Conservation (phyloP, 306 rosid genomes). For the Casuarina glauca region DNA sequence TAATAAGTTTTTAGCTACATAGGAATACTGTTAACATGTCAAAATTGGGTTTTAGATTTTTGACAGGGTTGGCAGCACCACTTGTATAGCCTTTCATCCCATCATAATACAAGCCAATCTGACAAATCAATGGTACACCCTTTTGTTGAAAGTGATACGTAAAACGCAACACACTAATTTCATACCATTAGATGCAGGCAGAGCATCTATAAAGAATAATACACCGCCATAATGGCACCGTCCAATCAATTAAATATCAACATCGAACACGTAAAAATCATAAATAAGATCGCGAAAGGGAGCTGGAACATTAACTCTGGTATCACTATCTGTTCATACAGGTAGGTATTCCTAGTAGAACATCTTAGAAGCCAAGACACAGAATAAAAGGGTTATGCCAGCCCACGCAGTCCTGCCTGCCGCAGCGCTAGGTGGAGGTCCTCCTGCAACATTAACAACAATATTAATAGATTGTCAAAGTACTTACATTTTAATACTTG, state of each 20-base stretch:
- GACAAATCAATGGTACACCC: too few relatives aligned
- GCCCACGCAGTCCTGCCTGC: slow-evolving; percentile 40
- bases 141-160: too few relatives aligned
- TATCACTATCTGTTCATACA: neutral
- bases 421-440: slow-evolving; percentile 26
- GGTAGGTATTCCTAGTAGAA: slow-evolving; percentile 28
- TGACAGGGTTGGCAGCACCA: too few relatives aligned
- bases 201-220: too few relatives aligned
- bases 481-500: too few relatives aligned
- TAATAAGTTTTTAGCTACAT: too few relatives aligned
- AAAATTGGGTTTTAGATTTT: too few relatives aligned
- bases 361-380: slow-evolving; percentile 43
- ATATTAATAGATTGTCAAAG: neutral
- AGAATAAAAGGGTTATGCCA: slow-evolving; percentile 43
- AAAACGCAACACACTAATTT: too few relatives aligned
- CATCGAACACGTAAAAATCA: slow-evolving; percentile 13
- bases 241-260: slow-evolving; percentile 27
- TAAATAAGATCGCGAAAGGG: slow-evolving; percentile 9
- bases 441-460: slow-evolving; percentile 19
- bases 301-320: slow-evolving; percentile 26
- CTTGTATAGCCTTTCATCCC: too few relatives aligned
- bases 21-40: too few relatives aligned
- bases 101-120: too few relatives aligned
- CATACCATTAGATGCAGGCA: too few relatives aligned
- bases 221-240: neutral